These are phyloP conservation scores for Podospora pseudopauciseta DNA, from an alignment of 495 filamentous ascomycete species.

Conservation along the genomic window DNA sequence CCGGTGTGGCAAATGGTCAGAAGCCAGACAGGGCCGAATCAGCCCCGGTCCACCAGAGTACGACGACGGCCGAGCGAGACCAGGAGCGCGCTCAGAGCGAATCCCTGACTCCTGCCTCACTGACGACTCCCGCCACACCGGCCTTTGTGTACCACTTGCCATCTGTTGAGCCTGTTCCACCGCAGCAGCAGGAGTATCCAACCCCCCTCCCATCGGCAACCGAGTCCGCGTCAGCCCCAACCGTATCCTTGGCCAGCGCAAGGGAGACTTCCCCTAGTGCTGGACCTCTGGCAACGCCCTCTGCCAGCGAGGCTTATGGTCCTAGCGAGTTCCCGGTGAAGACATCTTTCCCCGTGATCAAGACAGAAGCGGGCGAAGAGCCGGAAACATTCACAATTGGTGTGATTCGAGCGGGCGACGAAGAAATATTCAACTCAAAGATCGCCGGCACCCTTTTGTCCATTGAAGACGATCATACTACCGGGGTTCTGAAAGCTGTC, in stretches of 20 bases:
- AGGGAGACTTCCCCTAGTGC: not conserved
- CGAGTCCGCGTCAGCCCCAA: not conserved
- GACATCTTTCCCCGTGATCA: not conserved
- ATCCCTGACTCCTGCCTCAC: not conserved
- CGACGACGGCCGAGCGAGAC: not conserved
- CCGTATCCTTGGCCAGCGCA: not conserved
- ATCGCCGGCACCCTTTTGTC: not conserved
- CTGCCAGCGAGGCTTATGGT: constrained; percentile 15
- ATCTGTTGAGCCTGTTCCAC: constrained; percentile 1
- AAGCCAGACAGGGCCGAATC: not conserved
- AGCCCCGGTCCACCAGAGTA: not conserved
- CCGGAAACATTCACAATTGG: not conserved
- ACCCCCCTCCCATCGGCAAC: constrained; percentile 7
- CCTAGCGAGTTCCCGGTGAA: constrained; percentile 16
- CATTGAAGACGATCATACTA: constrained; percentile 19
- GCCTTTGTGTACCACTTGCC: not conserved
- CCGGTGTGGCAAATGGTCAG: not conserved
- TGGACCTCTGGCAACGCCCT: constrained; percentile 21
- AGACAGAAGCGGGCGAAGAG: constrained; percentile 7
- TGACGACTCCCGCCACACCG: not conserved
- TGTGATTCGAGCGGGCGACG: not conserved
- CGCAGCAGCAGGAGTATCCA: constrained; percentile 1
- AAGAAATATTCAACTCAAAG: not conserved
- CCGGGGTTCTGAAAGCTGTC: constrained; percentile 14
- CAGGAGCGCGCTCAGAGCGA: not conserved